Conservation (phyloP, 768 basidiomycete species). For the Harrya chromipes region DNA sequence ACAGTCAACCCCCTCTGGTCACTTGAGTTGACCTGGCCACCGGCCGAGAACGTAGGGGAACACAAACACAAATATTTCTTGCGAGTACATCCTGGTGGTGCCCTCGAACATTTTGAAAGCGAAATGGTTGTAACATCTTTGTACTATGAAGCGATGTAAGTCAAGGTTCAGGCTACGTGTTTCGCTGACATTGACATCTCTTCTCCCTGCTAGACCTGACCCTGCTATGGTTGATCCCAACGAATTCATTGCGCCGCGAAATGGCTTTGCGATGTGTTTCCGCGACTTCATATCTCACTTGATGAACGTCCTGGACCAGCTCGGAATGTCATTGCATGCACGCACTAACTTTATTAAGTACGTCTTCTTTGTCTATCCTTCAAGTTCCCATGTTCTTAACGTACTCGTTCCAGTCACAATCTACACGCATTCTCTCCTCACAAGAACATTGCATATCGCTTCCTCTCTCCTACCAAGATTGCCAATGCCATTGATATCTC, state of each 20-base stretch:
- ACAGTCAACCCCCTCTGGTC: conserved; percentile 73
- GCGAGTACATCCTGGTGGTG: conserved; percentile 81
- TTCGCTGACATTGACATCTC: neutral
- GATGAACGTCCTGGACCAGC: conserved; percentile 76
- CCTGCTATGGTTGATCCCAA: conserved; percentile 71
- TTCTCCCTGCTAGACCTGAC: conserved; percentile 59
- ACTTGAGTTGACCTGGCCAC: conserved; percentile 74
- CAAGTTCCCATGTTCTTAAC: conserved; percentile 3
- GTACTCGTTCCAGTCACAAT: conserved; percentile 54
- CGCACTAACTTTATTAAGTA: conserved; percentile 82
- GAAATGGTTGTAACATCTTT: conserved; percentile 75
- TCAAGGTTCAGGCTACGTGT: conserved; percentile 6
- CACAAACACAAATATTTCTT: conserved; percentile 81
- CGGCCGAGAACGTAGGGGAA: conserved; percentile 62
- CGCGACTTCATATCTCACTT: conserved; percentile 78
- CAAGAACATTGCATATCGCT: conserved; percentile 89
- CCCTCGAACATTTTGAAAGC: conserved; percentile 82
- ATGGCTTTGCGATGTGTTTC: conserved; percentile 83
- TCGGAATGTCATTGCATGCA: conserved; percentile 80
- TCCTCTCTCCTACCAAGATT: conserved; percentile 73
- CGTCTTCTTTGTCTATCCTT: conserved; percentile 22
- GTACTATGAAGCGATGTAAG: conserved; percentile 85
- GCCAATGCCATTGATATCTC: conserved; percentile 86
- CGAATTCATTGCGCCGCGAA: conserved; percentile 76
- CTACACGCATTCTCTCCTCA: conserved; percentile 69